Evolutionary conservation across 768 basidiomycete species (phyloP), one percentile per base, ranked within the genome.

Genomic region (Lactarius hengduanensis): DNA sequence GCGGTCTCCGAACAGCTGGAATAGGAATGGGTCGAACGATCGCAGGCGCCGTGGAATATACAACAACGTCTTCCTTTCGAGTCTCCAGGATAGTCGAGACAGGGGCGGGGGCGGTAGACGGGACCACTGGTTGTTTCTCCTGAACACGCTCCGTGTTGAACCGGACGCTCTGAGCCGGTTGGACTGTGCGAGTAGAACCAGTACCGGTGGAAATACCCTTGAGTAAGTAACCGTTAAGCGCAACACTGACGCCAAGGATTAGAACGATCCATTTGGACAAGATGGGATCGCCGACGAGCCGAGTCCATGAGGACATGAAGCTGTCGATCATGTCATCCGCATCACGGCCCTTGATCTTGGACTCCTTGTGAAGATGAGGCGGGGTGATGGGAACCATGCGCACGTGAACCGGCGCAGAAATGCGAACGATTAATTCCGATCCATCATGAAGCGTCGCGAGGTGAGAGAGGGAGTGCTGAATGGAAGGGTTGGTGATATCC

Each of bases 221-320:
- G 65, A 99, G 83, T 18, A 98, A 82, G 74, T 93, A 98, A 4
- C 95, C 96, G 69, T 99, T 99, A 64, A 99, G 81, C 63, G 88
- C 84, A 65, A 98, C 90, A 66, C 89, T 91, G 66, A 96, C 83
- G 3, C 87, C 90, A 28, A 99, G 85, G 18, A 91, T 82, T 63
- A 92, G 82, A 58, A 98, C 92, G 74, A 98, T 95, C 91, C 93
- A 96, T 79, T 98, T 98, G 72, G 86, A 89, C 68, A 98, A 78
- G 59, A 98, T 85, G 1, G 96, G 96, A 73, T 99, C 96, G 43
- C 94, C 94, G 59, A 98, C 94, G 70, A 98, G 87, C 16, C 81
- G 79, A 10, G 93, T 92, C 96, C 96, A 98, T 4, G 85, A 83
- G 53, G 86, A 85, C 91, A 97, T 92, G 81, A 96, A 96, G 67